phyloP scores from a whole-genome alignment of 1,139 yeast genomes.

The Eremothecium sinecaudum region DNA sequence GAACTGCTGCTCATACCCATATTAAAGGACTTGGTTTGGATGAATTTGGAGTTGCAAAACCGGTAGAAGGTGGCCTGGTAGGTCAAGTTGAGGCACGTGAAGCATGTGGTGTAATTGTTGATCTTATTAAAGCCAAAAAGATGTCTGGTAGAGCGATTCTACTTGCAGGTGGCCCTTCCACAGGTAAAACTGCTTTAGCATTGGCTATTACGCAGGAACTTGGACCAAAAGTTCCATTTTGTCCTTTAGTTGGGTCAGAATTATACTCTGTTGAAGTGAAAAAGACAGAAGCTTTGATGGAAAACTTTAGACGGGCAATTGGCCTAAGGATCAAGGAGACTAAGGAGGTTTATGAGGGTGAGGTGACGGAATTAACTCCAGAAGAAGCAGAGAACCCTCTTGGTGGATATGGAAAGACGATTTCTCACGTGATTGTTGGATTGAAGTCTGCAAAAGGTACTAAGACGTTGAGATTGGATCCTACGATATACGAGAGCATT shows the following conservation, averaged over 20 bases:
- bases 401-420: slow-evolving; percentile 96
- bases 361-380: slow-evolving; percentile 90
- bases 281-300: slow-evolving; percentile 96
- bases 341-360: slow-evolving; percentile 97
- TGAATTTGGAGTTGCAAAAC: slow-evolving; percentile 78
- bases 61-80: slow-evolving; percentile 87
- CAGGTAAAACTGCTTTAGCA: slow-evolving; percentile 96
- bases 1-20: slow-evolving; percentile 97
- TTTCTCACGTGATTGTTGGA: slow-evolving; percentile 88
- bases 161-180: slow-evolving; percentile 96
- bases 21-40: slow-evolving; percentile 92
- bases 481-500: slow-evolving; percentile 89
- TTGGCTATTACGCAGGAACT: slow-evolving; percentile 92
- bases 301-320: slow-evolving; percentile 91
- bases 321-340: slow-evolving; percentile 94
- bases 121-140: slow-evolving; percentile 81
- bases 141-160: slow-evolving; percentile 95
- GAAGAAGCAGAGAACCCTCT: slow-evolving; percentile 96
- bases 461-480: slow-evolving; percentile 84
- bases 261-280: slow-evolving; percentile 94
- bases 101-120: slow-evolving; percentile 94
- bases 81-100: slow-evolving; percentile 94
- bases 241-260: slow-evolving; percentile 95
- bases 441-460: slow-evolving; percentile 94
- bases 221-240: slow-evolving; percentile 97